phyloP scores from a whole-genome alignment of 768 basidiomycete species.

The Mycena galericulata region DNA sequence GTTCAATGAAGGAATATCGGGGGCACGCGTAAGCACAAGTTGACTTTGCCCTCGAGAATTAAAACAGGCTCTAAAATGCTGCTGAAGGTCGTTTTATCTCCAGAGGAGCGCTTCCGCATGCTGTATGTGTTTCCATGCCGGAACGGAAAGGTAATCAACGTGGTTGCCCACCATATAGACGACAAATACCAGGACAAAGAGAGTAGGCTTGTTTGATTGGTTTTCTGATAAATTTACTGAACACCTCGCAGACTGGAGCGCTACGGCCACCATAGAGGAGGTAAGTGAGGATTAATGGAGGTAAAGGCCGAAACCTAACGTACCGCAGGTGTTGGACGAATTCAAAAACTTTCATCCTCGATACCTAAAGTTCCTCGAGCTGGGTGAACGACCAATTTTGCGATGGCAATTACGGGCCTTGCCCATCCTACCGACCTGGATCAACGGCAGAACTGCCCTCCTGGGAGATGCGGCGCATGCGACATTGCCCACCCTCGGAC shows the following conservation, averaged over 20 bases:
- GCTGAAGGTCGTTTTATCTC: neutral
- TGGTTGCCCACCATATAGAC: slow-evolving; percentile 27
- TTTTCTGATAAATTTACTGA: neutral
- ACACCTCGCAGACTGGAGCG: slow-evolving; percentile 8
- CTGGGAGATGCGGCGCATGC: slow-evolving; percentile 38
- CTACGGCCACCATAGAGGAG: slow-evolving; percentile 13
- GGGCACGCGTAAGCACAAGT: neutral
- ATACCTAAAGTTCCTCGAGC: slow-evolving; percentile 25
- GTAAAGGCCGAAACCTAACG: neutral
- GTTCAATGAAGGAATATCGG: slow-evolving; percentile 22
- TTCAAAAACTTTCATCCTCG: slow-evolving; percentile 25
- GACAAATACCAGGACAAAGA: slow-evolving; percentile 24
- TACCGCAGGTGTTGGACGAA: slow-evolving; percentile 13
- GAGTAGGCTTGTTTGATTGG: neutral
- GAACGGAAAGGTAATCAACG: slow-evolving; percentile 14
- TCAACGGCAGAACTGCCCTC: slow-evolving; percentile 16
- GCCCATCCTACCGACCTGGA: slow-evolving; percentile 26
- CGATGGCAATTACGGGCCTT: slow-evolving; percentile 25
- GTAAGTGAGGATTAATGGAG: neutral
- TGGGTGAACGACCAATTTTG: slow-evolving; percentile 25
- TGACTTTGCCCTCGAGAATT: neutral
- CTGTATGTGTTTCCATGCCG: slow-evolving; percentile 23
- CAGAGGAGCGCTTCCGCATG: slow-evolving; percentile 18
- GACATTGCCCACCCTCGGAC: slow-evolving; percentile 40
- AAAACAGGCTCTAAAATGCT: neutral